A percentile compares a stretch with the other conserved stretches of the same genome.
Conservation (phyloP, 768 basidiomycete genomes). For the Tulasnella sp. region DNA sequence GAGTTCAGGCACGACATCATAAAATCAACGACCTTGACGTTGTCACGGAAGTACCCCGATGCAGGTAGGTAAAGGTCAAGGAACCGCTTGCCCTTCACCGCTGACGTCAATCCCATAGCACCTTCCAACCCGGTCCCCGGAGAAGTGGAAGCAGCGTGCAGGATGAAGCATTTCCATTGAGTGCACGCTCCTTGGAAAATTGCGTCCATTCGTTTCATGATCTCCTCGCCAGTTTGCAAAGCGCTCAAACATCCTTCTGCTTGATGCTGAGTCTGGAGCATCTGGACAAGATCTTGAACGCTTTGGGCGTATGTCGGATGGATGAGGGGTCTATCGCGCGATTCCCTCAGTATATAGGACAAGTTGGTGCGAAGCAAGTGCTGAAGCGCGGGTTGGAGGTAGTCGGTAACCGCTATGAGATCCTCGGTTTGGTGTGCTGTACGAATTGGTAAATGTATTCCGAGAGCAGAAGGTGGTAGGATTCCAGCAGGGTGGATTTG, state of each 20-base stretch:
- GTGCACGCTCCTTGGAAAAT: not conserved
- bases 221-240: not conserved
- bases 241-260: not conserved
- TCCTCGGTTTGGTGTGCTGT: not conserved
- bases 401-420: not conserved
- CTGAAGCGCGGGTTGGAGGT: conserved; percentile 16
- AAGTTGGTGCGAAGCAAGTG: conserved; percentile 14
- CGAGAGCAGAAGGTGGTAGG: not conserved
- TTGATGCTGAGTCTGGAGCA: not conserved
- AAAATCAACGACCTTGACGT: not conserved
- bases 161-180: not conserved
- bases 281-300: not conserved
- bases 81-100: not conserved
- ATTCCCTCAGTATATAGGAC: not conserved
- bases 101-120: not conserved
- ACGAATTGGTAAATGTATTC: not conserved
- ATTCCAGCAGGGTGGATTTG: conserved; percentile 4
- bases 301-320: conserved; percentile 19
- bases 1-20: conserved; percentile 11
- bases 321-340: not conserved
- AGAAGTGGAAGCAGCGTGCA: not conserved
- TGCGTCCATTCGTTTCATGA: not conserved
- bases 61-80: conserved; percentile 22
- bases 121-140: not conserved
- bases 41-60: conserved; percentile 2